phyloP scores from a whole-genome alignment of 208 protist species.

The Angomonas desouzai region DNA sequence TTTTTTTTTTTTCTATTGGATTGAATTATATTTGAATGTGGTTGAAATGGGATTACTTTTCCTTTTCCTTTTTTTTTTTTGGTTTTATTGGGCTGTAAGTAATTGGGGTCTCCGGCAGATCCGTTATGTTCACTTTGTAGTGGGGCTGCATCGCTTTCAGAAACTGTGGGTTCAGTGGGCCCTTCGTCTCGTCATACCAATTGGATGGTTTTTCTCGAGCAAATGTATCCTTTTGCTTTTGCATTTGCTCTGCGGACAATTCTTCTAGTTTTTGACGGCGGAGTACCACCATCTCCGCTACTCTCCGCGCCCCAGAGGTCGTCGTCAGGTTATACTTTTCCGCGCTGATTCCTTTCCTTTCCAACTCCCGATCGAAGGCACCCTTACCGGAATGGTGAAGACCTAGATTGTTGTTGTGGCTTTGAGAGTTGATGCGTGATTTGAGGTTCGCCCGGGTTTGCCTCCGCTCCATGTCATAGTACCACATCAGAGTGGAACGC shows the following conservation, averaged over 20 bases:
- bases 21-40: too few relatives aligned
- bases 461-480: constrained; percentile 77
- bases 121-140: constrained; percentile 65
- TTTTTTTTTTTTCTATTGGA: too few relatives aligned
- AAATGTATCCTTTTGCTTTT: constrained; percentile 25
- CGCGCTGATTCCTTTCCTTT: constrained; percentile 65
- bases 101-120: constrained; percentile 52
- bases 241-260: constrained; percentile 42
- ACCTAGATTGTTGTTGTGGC: constrained; percentile 83
- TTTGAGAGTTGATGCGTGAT: constrained; percentile 60
- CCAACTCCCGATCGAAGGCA: constrained; percentile 83
- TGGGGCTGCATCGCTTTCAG: constrained; percentile 64
- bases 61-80: too few relatives aligned
- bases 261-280: constrained; percentile 73
- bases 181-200: constrained; percentile 81
- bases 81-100: too few relatives aligned
- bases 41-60: too few relatives aligned
- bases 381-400: constrained; percentile 82
- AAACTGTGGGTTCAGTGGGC: constrained; percentile 84
- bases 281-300: constrained; percentile 83
- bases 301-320: constrained; percentile 70
- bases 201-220: constrained; percentile 40
- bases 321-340: constrained; percentile 87
- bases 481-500: constrained; percentile 80
- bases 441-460: constrained; percentile 68